Evolutionary conservation across 345 rosid species (phyloP).

Genomic region (Acer negundo): DNA sequence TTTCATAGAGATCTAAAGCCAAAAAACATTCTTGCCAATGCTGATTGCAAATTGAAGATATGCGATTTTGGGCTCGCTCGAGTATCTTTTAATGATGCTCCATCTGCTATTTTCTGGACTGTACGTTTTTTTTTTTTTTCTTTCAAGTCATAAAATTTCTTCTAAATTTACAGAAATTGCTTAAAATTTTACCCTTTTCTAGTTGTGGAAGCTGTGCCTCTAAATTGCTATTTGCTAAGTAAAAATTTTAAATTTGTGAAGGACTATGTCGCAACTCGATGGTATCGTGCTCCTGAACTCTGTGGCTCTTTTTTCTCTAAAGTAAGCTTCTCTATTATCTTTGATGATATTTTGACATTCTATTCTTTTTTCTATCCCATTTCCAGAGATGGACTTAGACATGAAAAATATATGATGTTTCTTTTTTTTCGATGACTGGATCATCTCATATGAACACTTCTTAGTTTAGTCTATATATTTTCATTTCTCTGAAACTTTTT

Average conservation of each 20-base stretch:
- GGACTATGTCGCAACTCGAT: conserved; percentile 99
- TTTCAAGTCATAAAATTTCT: conserved; percentile 15
- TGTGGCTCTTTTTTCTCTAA: conserved; percentile 99
- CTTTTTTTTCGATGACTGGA: too few relatives aligned
- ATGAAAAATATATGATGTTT: too few relatives aligned
- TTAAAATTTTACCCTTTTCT: background rate
- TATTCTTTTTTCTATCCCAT: conserved; percentile 1
- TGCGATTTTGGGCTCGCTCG: conserved; percentile 99
- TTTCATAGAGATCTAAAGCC: conserved; percentile 98
- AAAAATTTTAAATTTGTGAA: conserved; percentile 30
- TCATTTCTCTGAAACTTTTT: too few relatives aligned
- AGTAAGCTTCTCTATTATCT: conserved; percentile 45
- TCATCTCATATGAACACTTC: too few relatives aligned
- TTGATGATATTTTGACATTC: conserved; percentile 5
- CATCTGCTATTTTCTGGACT: conserved; percentile 97
- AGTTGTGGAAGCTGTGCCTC: conserved; percentile 9
- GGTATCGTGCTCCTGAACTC: conserved; percentile 99
- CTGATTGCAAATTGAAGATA: conserved; percentile 97
- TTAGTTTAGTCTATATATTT: too few relatives aligned
- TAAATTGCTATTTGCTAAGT: conserved; percentile 12
- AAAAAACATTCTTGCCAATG: conserved; percentile 97
- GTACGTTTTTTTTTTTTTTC: conserved; percentile 52
- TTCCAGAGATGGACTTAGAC: too few relatives aligned
- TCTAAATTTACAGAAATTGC: background rate
- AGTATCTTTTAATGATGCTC: conserved; percentile 95